Evolutionary conservation across 1,139 yeast genomes (phyloP).

Genomic region (Sugiyamaella castrensis): DNA sequence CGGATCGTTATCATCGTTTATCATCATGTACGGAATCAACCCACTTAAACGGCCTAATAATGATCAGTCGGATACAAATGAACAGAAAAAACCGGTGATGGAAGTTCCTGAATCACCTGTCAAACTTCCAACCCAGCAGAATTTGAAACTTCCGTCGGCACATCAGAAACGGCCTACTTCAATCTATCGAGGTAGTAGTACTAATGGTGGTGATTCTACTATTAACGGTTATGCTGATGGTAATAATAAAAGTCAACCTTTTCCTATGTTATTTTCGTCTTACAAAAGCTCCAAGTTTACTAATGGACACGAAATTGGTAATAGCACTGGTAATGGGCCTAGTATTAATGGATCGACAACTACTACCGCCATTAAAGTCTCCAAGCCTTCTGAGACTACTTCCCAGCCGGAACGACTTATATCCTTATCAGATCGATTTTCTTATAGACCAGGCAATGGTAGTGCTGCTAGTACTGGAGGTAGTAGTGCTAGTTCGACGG

Average conservation of each 20-base stretch:
- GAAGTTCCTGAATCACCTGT: constrained; percentile 24
- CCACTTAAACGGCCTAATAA: neutral
- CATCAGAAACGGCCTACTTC: constrained; percentile 23
- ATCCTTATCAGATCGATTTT: constrained; percentile 26
- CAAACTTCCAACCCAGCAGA: neutral
- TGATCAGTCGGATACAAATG: neutral
- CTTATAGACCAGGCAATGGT: constrained; percentile 16
- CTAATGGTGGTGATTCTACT: too few relatives aligned
- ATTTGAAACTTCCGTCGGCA: constrained; percentile 2
- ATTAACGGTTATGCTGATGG: neutral
- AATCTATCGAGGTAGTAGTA: constrained; percentile 5
- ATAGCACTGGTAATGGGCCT: constrained; percentile 1
- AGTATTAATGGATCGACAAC: neutral
- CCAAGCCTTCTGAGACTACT: neutral
- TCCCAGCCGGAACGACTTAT: constrained; percentile 18
- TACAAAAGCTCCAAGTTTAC: constrained; percentile 6
- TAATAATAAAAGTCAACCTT: constrained; percentile 9
- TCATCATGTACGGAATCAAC: constrained; percentile 5
- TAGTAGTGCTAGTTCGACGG: constrained; percentile 7
- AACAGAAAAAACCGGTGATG: constrained; percentile 11
- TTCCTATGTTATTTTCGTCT: constrained; percentile 19
- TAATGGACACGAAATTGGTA: too few relatives aligned
- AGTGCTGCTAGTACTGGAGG: neutral
- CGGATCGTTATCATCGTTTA: too few relatives aligned
- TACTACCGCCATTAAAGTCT: neutral